phyloP scores from a whole-genome alignment of 1,284 basidiomycete species.

The Sporisorium exsertum region DNA sequence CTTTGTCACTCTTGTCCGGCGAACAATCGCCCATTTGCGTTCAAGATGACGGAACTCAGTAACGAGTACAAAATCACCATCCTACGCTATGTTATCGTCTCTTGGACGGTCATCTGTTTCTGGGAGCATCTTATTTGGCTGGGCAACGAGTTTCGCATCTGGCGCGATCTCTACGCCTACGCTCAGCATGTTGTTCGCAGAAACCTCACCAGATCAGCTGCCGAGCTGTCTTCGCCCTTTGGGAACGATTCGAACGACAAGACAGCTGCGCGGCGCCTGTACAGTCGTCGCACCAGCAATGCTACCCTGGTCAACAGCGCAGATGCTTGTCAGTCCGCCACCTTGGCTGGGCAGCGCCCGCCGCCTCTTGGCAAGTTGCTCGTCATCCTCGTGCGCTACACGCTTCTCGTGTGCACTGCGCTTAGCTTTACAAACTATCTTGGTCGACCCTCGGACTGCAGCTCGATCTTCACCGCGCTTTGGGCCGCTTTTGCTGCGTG shows the following conservation, averaged over 20 bases:
- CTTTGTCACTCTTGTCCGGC: no score
- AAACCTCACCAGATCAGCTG: no score
- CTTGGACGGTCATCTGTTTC: neutral
- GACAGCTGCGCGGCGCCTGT: no score
- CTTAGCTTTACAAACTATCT: neutral
- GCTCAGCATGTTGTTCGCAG: no score
- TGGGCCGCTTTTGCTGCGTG: neutral
- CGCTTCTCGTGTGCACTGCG: neutral
- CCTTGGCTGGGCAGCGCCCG: no score
- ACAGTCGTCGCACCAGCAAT: neutral
- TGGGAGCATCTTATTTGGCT: conserved; percentile 4
- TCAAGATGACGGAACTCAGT: no score
- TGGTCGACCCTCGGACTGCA: neutral
- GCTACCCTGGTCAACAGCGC: neutral
- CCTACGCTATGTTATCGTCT: neutral
- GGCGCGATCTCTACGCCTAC: neutral
- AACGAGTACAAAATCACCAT: neutral
- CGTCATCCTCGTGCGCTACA: conserved; percentile 1
- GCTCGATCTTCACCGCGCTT: neutral
- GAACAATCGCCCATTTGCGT: no score
- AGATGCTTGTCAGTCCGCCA: neutral
- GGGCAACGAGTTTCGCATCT: neutral
- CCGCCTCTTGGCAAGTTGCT: neutral
- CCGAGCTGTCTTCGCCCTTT: no score
- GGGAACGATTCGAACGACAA: no score